Conservation (phyloP, 2,329 filamentous ascomycete genomes). For the Aspergillus ustus region DNA sequence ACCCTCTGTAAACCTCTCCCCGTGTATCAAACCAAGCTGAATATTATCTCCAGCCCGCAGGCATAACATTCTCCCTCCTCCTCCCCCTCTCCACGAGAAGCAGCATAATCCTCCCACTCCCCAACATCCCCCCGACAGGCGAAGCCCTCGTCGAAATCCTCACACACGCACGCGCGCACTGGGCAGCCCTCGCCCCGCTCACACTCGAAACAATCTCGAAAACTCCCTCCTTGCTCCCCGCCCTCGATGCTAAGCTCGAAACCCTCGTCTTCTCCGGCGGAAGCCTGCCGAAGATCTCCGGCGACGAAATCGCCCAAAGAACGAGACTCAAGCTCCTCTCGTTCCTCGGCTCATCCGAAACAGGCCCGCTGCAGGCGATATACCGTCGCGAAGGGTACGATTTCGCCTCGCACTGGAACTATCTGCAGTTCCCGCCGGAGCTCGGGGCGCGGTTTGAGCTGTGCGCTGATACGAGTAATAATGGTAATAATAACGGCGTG, state of each 20-base stretch:
- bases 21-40: too few relatives aligned
- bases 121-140: conserved; percentile 5
- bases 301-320: conserved; percentile 2
- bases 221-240: background rate
- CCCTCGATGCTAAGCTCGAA: background rate
- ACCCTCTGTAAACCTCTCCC: background rate
- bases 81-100: conserved; percentile 10
- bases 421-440: conserved; percentile 13
- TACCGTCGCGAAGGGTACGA: conserved; percentile 12
- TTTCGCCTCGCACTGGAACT: conserved; percentile 17
- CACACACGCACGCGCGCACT: conserved; percentile 6
- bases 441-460: conserved; percentile 9
- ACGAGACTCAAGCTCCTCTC: conserved; percentile 8
- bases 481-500: background rate
- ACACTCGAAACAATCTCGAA: conserved; percentile 11
- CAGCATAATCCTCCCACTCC: conserved; percentile 8
- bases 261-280: conserved; percentile 5
- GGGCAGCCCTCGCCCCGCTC: conserved; percentile 11
- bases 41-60: background rate
- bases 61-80: conserved; percentile 8
- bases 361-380: conserved; percentile 10
- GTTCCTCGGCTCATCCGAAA: conserved; percentile 11
- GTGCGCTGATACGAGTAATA: background rate
- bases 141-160: conserved; percentile 6
- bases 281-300: conserved; percentile 9